Conservation (phyloP, 805 yeast species). For the Myxozyma mucilagina region DNA sequence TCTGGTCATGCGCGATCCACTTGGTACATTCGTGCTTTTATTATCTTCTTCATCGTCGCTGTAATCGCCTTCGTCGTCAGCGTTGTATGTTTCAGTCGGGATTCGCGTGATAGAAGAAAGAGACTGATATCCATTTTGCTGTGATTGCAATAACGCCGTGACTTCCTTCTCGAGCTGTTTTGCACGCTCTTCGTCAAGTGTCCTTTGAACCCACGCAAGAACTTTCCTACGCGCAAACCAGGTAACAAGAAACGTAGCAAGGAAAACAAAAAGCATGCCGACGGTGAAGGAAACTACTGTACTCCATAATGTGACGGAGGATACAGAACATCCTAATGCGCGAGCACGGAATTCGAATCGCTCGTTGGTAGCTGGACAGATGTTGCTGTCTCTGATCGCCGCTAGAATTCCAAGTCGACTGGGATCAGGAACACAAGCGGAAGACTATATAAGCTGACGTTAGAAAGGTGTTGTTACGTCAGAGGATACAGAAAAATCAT, state of each 20-base stretch:
- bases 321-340: constrained; percentile 18
- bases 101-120: constrained; percentile 4
- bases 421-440: constrained; percentile 24
- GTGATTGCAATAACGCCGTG: not conserved
- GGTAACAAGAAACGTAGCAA: not conserved
- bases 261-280: constrained; percentile 3
- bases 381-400: constrained; percentile 16
- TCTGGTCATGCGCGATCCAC: not conserved
- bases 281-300: constrained; percentile 17
- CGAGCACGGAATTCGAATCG: constrained; percentile 26
- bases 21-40: not conserved
- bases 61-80: constrained; percentile 9
- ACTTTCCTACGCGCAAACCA: constrained; percentile 16
- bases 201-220: constrained; percentile 2
- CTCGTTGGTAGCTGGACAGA: constrained; percentile 18
- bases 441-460: constrained; percentile 9
- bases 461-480: too few relatives aligned
- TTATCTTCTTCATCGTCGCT: constrained; percentile 1
- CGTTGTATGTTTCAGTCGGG: constrained; percentile 1
- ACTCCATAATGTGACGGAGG: constrained; percentile 22
- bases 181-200: constrained; percentile 8
- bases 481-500: not conserved
- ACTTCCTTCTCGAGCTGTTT: not conserved
- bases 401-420: constrained; percentile 21
- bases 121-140: constrained; percentile 1